Evolutionary conservation across 2,329 filamentous ascomycete species (phyloP).

Genomic region (Seiridium unicorne): DNA sequence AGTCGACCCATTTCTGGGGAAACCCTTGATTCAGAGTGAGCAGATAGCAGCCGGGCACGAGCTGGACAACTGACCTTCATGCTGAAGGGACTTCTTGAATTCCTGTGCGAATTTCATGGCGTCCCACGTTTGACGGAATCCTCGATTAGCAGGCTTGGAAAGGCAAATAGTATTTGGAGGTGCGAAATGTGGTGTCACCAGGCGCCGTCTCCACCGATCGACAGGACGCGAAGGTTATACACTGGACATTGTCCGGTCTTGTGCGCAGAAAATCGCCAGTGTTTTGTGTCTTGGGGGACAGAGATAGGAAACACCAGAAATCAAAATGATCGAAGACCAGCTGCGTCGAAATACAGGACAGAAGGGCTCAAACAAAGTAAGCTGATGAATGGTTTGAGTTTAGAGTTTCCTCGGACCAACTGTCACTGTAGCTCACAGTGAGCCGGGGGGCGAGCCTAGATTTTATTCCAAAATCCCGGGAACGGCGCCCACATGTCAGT

Average conservation of each 20-base stretch:
- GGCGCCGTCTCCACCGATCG: background rate
- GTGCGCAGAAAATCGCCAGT: too few relatives aligned
- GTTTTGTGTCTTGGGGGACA: too few relatives aligned
- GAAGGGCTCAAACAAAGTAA: too few relatives aligned
- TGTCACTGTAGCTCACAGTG: background rate
- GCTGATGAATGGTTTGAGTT: background rate
- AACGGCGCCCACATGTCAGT: background rate
- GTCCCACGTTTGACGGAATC: background rate
- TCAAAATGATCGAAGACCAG: too few relatives aligned
- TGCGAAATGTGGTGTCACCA: background rate
- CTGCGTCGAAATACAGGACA: too few relatives aligned
- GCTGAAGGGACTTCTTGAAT: conserved; percentile 68
- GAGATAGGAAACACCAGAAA: too few relatives aligned
- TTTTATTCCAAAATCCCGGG: background rate
- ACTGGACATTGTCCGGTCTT: too few relatives aligned
- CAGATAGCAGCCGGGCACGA: background rate
- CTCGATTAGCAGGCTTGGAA: background rate
- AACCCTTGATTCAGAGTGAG: conserved; percentile 48
- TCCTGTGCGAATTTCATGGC: conserved; percentile 80
- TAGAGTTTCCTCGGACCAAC: background rate
- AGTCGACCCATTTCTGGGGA: conserved; percentile 68
- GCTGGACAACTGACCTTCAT: conserved; percentile 44
- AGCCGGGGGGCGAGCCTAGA: background rate
- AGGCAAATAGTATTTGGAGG: too few relatives aligned
- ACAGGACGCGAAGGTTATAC: background rate